Evolutionary conservation across 2,329 filamentous ascomycete species (phyloP).

Genomic region (Fusarium ambrosium): DNA sequence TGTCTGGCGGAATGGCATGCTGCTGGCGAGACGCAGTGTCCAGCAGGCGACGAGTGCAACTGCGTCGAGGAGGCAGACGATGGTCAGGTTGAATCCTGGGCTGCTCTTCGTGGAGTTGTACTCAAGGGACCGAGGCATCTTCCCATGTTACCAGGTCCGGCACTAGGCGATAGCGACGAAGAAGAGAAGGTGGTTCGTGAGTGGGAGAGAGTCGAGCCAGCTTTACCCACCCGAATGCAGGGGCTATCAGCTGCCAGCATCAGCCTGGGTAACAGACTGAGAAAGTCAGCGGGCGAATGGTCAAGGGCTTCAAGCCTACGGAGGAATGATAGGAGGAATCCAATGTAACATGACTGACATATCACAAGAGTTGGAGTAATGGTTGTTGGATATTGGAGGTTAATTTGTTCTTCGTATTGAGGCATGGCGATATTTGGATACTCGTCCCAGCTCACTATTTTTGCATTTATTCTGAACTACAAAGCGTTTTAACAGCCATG

Average conservation of each 20-base stretch:
- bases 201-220: slow-evolving; percentile 48
- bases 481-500: background rate
- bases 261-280: slow-evolving; percentile 63
- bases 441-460: slow-evolving; percentile 1
- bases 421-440: slow-evolving; percentile 2
- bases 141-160: slow-evolving; percentile 48
- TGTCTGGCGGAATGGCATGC: slow-evolving; percentile 72
- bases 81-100: slow-evolving; percentile 73
- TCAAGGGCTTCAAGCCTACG: slow-evolving; percentile 59
- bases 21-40: slow-evolving; percentile 68
- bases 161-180: slow-evolving; percentile 48
- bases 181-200: slow-evolving; percentile 44
- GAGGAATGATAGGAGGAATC: slow-evolving; percentile 47
- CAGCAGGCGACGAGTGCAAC: slow-evolving; percentile 74
- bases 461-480: background rate
- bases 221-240: slow-evolving; percentile 41
- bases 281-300: slow-evolving; percentile 63
- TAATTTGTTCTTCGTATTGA: slow-evolving; percentile 2
- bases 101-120: slow-evolving; percentile 59
- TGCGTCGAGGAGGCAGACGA: slow-evolving; percentile 69
- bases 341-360: slow-evolving; percentile 20
- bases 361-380: slow-evolving; percentile 11
- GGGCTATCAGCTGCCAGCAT: slow-evolving; percentile 57
- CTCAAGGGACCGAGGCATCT: slow-evolving; percentile 49
- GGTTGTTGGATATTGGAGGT: slow-evolving; percentile 7